phyloP scores from a whole-genome alignment of 192 early-diverging fungal genomes.

The Kickxella alabastrina region DNA sequence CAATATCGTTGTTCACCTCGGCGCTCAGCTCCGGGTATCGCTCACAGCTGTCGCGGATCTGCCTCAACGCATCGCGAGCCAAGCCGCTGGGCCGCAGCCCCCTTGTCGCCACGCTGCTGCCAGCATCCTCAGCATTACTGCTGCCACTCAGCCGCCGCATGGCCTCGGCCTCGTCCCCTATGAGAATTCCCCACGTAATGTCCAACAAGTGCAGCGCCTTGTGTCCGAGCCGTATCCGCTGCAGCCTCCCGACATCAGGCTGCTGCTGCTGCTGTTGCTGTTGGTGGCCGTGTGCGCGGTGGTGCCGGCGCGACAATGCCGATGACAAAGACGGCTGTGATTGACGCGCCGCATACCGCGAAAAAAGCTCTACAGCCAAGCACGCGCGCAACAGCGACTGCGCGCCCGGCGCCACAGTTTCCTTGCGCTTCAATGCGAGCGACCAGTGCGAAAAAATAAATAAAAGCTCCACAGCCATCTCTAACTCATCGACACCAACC shows the following conservation, averaged over 20 bases:
- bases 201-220: conserved; percentile 41
- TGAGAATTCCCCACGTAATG: conserved; percentile 26
- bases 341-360: conserved; percentile 17
- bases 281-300: not conserved
- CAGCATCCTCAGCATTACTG: not conserved
- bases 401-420: not conserved
- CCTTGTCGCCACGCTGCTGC: not conserved
- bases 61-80: conserved; percentile 43
- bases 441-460: conserved; percentile 26
- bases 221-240: conserved; percentile 42
- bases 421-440: not conserved
- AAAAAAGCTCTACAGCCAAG: conserved; percentile 33
- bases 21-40: conserved; percentile 29
- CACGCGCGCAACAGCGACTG: conserved; percentile 17
- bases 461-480: conserved; percentile 39
- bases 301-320: not conserved
- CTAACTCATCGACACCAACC: conserved; percentile 25
- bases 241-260: conserved; percentile 12
- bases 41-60: conserved; percentile 15
- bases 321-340: too few relatives aligned
- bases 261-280: not conserved
- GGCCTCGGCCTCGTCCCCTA: conserved; percentile 37
- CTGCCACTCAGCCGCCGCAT: conserved; percentile 9
- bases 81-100: not conserved
- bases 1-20: conserved; percentile 8